Evolutionary conservation across 2,329 filamentous ascomycete species (phyloP).

Genomic region (Diplodia corticola): DNA sequence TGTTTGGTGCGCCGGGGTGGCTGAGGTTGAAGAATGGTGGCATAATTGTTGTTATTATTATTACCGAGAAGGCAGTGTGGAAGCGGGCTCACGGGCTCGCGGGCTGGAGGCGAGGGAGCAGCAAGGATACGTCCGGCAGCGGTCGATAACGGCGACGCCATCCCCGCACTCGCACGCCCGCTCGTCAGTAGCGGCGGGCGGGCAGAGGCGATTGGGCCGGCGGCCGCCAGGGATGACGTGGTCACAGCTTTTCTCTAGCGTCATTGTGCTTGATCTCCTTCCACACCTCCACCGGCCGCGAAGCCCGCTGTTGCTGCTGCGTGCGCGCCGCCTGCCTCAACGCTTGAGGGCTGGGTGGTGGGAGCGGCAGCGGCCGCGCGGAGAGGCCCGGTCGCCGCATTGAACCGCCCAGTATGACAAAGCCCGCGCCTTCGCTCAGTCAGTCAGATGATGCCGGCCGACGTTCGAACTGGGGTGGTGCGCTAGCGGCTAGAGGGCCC

Average conservation of each 20-base stretch:
- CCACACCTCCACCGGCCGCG: not conserved
- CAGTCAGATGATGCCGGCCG: conserved; percentile 15
- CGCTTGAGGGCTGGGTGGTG: not conserved
- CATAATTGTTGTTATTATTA: not conserved
- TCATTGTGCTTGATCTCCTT: not conserved
- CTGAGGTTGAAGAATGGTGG: not conserved
- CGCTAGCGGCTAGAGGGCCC: conserved; percentile 8
- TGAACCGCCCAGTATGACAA: not conserved
- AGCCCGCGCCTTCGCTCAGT: not conserved
- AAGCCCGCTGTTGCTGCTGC: no score
- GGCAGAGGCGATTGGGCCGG: conserved; percentile 8
- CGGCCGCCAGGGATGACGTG: not conserved
- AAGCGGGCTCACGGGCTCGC: no score
- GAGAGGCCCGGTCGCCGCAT: not conserved
- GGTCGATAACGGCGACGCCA: conserved; percentile 7
- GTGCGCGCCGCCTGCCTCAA: not conserved
- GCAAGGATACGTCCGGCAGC: not conserved
- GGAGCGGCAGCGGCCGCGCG: not conserved
- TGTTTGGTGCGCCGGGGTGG: not conserved
- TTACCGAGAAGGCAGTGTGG: not conserved
- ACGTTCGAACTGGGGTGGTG: conserved; percentile 1
- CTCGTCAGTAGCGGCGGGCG: conserved; percentile 1
- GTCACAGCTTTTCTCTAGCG: conserved; percentile 1
- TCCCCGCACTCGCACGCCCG: conserved; percentile 3
- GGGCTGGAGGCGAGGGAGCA: not conserved